A percentile compares a stretch with the other conserved stretches of the same genome.
Conservation (phyloP, 2,329 filamentous ascomycete genomes). For the Torrubiellomyces zombiae region DNA sequence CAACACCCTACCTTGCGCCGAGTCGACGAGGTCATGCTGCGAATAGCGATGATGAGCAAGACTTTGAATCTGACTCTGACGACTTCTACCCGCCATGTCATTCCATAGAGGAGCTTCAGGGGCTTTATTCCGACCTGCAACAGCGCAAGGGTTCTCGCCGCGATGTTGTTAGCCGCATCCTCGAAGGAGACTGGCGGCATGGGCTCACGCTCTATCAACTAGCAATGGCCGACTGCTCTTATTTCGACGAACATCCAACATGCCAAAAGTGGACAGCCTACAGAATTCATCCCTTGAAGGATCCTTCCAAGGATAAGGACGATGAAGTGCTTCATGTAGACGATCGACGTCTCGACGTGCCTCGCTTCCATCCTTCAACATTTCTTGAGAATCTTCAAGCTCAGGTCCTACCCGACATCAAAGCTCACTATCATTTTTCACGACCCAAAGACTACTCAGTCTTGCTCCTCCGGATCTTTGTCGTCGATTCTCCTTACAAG, state of each 20-base stretch:
- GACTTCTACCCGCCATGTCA: constrained; percentile 53
- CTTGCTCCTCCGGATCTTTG: constrained; percentile 60
- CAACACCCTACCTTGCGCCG: constrained; percentile 16
- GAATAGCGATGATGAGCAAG: constrained; percentile 22
- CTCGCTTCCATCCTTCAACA: constrained; percentile 63
- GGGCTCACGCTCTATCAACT: constrained; percentile 50
- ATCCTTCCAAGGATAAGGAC: constrained; percentile 17
- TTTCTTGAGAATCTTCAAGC: constrained; percentile 63
- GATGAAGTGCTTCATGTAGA: constrained; percentile 25
- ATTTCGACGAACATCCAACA: constrained; percentile 47
- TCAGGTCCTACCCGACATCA: constrained; percentile 61
- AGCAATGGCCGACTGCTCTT: constrained; percentile 51
- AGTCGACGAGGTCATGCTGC: constrained; percentile 8
- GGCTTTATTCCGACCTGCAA: constrained; percentile 45
- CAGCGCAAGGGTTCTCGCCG: constrained; percentile 42
- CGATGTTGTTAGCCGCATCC: constrained; percentile 45
- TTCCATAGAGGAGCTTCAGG: constrained; percentile 48
- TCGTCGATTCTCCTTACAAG: constrained; percentile 69
- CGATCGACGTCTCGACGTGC: constrained; percentile 32
- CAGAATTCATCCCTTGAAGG: constrained; percentile 36
- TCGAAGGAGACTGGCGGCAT: constrained; percentile 52
- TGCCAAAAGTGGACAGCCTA: constrained; percentile 50
- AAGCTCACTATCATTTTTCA: constrained; percentile 68
- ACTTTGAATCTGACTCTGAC: constrained; percentile 39
- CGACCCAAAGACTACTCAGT: constrained; percentile 53